Conservation (phyloP, 768 basidiomycete genomes). For the Cystoderma amianthinum region DNA sequence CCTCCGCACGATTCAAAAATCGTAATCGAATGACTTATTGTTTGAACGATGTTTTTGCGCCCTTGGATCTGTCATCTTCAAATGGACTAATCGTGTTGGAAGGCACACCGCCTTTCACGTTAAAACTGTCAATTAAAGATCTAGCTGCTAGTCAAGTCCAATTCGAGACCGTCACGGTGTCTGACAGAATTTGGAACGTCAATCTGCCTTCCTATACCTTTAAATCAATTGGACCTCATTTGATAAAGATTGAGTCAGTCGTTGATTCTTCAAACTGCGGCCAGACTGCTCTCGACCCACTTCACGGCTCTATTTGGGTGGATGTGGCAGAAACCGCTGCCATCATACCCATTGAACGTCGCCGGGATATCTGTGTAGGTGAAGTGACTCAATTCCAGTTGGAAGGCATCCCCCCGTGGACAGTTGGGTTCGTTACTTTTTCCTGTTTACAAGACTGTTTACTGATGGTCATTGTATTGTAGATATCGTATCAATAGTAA, state of each 20-base stretch:
- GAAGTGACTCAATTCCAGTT: constrained; percentile 88
- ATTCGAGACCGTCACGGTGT: constrained; percentile 44
- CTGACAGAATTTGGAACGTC: constrained; percentile 57
- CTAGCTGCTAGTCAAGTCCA: constrained; percentile 64
- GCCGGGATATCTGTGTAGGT: constrained; percentile 83
- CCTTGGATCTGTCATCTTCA: constrained; percentile 39
- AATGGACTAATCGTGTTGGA: constrained; percentile 67
- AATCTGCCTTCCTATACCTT: constrained; percentile 68
- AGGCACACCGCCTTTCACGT: constrained; percentile 81
- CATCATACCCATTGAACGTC: constrained; percentile 77
- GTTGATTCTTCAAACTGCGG: constrained; percentile 80
- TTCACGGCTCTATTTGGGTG: constrained; percentile 63
- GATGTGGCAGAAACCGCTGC: constrained; percentile 97
- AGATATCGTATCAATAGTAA: constrained; percentile 84
- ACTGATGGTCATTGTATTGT: constrained; percentile 1
- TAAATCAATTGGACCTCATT: constrained; percentile 74
- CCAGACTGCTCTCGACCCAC: constrained; percentile 58
- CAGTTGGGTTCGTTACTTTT: constrained; percentile 54
- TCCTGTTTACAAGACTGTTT: constrained; percentile 1
- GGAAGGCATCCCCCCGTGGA: constrained; percentile 93
- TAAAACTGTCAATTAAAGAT: constrained; percentile 71
- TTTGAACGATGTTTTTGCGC: constrained; percentile 57
- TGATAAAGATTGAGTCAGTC: constrained; percentile 71
- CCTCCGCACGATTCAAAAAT: constrained; percentile 73
- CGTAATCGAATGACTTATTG: constrained; percentile 67